These are phyloP conservation scores for Nasturtium officinale DNA, from an alignment of 345 rosid genomes.

Conservation along the genomic window DNA sequence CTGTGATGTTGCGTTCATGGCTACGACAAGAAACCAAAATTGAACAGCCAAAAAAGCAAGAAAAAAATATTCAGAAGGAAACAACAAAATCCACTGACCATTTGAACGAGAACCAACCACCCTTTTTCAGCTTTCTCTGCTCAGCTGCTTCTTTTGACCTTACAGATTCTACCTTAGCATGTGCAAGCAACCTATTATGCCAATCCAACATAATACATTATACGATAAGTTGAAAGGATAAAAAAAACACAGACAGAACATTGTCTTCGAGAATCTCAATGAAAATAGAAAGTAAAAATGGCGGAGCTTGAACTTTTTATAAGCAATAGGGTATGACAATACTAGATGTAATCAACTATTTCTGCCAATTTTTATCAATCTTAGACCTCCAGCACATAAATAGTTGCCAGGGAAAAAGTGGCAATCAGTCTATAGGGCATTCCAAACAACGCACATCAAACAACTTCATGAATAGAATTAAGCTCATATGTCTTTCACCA, in stretches of 20 bases:
- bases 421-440: constrained; percentile 1
- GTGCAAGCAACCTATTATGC: constrained; percentile 85
- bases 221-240: constrained; percentile 16
- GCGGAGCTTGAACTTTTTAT: constrained; percentile 20
- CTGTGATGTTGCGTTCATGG: constrained; percentile 13
- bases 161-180: constrained; percentile 96
- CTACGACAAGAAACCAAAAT: constrained; percentile 8
- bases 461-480: background rate
- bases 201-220: constrained; percentile 30
- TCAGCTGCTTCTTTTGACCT: constrained; percentile 94
- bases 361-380: constrained; percentile 10
- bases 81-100: constrained; percentile 59
- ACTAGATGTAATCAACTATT: constrained; percentile 7
- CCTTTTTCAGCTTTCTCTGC: constrained; percentile 70
- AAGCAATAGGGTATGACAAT: constrained; percentile 2
- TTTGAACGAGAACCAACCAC: constrained; percentile 84
- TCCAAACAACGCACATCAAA: background rate
- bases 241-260: constrained; percentile 12
- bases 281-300: constrained; percentile 21
- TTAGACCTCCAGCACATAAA: background rate
- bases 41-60: constrained; percentile 20
- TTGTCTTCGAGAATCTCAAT: constrained; percentile 18
- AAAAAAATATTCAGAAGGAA: constrained; percentile 13
- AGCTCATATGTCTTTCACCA: background rate
- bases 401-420: background rate